Conservation (phyloP, 768 basidiomycete species). For the Pisolithus sp. region DNA sequence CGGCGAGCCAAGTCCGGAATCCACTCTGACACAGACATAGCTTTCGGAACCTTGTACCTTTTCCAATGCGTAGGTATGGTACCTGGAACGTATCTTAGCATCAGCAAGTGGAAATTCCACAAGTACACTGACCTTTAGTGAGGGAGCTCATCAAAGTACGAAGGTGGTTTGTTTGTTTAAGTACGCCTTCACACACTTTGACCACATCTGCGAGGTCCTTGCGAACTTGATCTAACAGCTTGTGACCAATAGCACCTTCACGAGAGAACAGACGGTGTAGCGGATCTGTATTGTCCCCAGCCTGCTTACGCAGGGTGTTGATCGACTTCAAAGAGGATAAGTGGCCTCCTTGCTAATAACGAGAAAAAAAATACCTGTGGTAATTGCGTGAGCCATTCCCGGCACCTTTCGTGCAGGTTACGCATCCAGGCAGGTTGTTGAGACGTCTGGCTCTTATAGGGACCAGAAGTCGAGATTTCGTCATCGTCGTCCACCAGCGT, state of each 20-base stretch:
- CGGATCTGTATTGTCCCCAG: conserved; percentile 72
- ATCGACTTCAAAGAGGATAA: conserved; percentile 44
- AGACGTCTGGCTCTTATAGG: conserved; percentile 56
- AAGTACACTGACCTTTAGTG: conserved; percentile 65
- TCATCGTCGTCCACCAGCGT: conserved; percentile 85
- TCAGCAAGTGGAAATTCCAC: not conserved
- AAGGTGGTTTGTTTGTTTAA: conserved; percentile 95
- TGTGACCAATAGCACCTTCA: conserved; percentile 75
- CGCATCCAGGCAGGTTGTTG: conserved; percentile 97
- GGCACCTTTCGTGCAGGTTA: conserved; percentile 69
- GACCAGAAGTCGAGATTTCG: conserved; percentile 41
- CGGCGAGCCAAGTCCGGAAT: conserved; percentile 77
- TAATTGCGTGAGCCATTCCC: conserved; percentile 74
- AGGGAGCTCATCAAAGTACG: conserved; percentile 85
- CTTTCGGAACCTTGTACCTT: conserved; percentile 79
- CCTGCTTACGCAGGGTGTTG: conserved; percentile 55
- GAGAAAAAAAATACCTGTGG: conserved; percentile 52
- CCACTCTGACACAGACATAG: conserved; percentile 81
- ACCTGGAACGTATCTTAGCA: conserved; percentile 39
- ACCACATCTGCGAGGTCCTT: conserved; percentile 78
- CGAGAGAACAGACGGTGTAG: conserved; percentile 84
- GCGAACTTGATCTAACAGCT: conserved; percentile 71
- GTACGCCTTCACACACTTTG: conserved; percentile 76
- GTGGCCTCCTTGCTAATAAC: not conserved
- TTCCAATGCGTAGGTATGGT: conserved; percentile 87